Percentiles rank a stretch among this genome's conserved stretches.
Conservation (phyloP, 108 stramenopile species). For the Bacterosira constricta region DNA sequence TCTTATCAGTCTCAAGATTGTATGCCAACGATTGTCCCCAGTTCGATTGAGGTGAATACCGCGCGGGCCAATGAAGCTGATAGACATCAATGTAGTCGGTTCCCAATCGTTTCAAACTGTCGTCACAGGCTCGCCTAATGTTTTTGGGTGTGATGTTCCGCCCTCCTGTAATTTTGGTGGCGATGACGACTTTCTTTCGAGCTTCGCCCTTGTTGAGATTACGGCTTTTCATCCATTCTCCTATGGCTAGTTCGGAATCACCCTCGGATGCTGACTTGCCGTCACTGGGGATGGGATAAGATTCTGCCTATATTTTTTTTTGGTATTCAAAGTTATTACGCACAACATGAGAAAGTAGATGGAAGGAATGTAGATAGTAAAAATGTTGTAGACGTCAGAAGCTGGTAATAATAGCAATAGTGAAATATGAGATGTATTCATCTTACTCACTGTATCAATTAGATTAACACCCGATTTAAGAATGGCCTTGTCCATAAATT, state of each 20-base stretch:
- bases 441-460: constrained; percentile 61
- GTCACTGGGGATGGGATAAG: constrained; percentile 87
- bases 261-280: constrained; percentile 61
- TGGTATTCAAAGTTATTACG: no score
- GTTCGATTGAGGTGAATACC: constrained; percentile 86
- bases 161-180: constrained; percentile 91
- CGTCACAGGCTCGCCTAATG: constrained; percentile 59
- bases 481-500: constrained; percentile 85
- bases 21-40: constrained; percentile 88
- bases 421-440: no score
- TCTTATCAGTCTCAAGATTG: constrained; percentile 63
- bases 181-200: constrained; percentile 78
- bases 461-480: constrained; percentile 80
- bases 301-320: no score
- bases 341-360: no score
- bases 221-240: constrained; percentile 80
- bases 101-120: constrained; percentile 68
- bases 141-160: constrained; percentile 58
- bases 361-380: background rate
- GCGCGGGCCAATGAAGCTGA: constrained; percentile 88
- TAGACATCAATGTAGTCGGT: constrained; percentile 89
- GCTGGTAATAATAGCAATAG: no score
- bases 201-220: constrained; percentile 53
- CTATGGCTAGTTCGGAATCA: constrained; percentile 80
- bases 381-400: no score